These are phyloP conservation scores for Pythium periplocum DNA, from an alignment of 352 stramenopile species.

Conservation along the genomic window DNA sequence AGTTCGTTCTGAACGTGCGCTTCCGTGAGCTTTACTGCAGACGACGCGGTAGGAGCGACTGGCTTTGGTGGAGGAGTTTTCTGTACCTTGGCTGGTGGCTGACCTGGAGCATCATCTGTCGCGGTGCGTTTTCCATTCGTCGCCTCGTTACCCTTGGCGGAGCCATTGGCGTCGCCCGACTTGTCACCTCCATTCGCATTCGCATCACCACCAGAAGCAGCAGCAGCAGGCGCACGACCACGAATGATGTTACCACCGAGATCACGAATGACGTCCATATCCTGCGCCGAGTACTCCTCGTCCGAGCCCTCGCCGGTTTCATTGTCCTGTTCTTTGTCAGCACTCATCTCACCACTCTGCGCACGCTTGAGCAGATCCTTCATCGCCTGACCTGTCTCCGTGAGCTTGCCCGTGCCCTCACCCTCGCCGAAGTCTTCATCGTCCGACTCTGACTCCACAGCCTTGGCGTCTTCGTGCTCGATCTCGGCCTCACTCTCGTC, in stretches of 20 bases:
- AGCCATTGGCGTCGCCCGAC: conserved; percentile 10
- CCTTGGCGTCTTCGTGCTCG: conserved; percentile 58
- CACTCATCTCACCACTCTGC: conserved; percentile 68
- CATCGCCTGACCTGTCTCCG: conserved; percentile 78
- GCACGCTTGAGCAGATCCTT: conserved; percentile 77
- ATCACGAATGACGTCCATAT: conserved; percentile 80
- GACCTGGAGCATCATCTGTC: conserved; percentile 30
- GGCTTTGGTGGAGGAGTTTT: conserved; percentile 17
- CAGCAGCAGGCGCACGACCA: conserved; percentile 25
- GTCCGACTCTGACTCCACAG: conserved; percentile 66
- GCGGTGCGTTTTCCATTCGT: conserved; percentile 45
- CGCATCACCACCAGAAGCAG: conserved; percentile 7
- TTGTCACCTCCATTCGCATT: conserved; percentile 19
- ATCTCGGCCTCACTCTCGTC: conserved; percentile 85
- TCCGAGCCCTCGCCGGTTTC: conserved; percentile 52
- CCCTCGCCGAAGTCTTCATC: conserved; percentile 74
- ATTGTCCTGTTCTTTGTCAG: conserved; percentile 52
- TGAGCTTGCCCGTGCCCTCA: conserved; percentile 67
- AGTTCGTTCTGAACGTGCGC: conserved; percentile 80
- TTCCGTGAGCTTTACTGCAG: conserved; percentile 57
- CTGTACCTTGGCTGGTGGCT: conserved; percentile 32
- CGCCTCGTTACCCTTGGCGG: conserved; percentile 12
- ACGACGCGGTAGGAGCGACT: conserved; percentile 19
- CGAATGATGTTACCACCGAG: conserved; percentile 78
- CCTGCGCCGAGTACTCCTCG: conserved; percentile 70